These are phyloP conservation scores for Barbatosphaeria neglecta DNA, from an alignment of 495 filamentous ascomycete species.

Conservation along the genomic window DNA sequence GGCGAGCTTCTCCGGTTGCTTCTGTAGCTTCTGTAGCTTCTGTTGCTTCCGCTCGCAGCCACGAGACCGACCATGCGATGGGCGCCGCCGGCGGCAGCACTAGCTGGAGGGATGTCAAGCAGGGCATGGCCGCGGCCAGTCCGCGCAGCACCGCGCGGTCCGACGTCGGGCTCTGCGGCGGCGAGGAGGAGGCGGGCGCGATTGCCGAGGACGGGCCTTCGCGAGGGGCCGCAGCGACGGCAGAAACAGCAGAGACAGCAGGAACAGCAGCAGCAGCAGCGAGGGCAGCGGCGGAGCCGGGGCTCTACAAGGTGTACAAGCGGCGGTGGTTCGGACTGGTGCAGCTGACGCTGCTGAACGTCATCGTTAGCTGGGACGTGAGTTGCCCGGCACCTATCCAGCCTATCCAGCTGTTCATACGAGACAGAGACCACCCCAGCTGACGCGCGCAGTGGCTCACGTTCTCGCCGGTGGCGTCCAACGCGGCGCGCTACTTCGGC, in stretches of 20 bases:
- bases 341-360: conserved; percentile 78
- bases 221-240: neutral
- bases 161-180: conserved; percentile 6
- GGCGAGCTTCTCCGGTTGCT: too few relatives aligned
- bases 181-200: neutral
- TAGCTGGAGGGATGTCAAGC: neutral
- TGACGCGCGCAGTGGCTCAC: conserved; percentile 64
- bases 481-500: conserved; percentile 61
- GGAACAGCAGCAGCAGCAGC: conserved; percentile 6
- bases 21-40: too few relatives aligned
- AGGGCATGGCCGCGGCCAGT: neutral
- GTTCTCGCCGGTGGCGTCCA: conserved; percentile 73
- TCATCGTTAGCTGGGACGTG: conserved; percentile 92
- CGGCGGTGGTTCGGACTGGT: conserved; percentile 79
- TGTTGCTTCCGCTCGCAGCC: too few relatives aligned
- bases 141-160: neutral
- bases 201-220: neutral
- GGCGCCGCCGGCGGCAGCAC: neutral
- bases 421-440: too few relatives aligned
- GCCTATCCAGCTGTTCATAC: too few relatives aligned
- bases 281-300: conserved; percentile 5
- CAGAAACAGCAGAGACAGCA: neutral
- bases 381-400: too few relatives aligned
- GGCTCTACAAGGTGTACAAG: conserved; percentile 71
- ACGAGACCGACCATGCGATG: too few relatives aligned